Percentiles rank a stretch among this genome's conserved stretches.
These are phyloP conservation scores for Nothophaeocryptopus gaeumannii DNA, from an alignment of 2,329 filamentous ascomycete species.

Conservation along the genomic window DNA sequence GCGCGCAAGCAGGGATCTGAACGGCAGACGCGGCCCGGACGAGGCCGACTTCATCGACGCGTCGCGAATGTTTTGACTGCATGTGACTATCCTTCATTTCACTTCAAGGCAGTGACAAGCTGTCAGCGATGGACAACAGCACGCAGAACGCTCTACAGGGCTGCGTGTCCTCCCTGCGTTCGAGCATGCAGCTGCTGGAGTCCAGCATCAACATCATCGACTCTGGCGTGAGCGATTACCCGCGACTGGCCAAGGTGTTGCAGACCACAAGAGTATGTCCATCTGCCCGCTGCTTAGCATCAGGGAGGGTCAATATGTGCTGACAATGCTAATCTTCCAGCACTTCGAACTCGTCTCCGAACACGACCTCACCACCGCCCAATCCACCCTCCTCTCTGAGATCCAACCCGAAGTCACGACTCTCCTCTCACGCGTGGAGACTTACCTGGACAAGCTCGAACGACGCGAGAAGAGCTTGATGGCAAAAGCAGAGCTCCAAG, in stretches of 20 bases:
- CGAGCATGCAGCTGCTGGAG: constrained; percentile 60
- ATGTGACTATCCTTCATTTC: background rate
- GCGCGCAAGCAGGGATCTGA: too few relatives aligned
- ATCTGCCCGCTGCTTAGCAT: too few relatives aligned
- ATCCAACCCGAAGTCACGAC: constrained; percentile 82
- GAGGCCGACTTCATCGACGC: too few relatives aligned
- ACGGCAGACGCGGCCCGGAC: too few relatives aligned
- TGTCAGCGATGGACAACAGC: constrained; percentile 26
- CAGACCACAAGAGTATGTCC: constrained; percentile 58
- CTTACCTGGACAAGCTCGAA: constrained; percentile 77
- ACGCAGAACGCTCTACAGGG: constrained; percentile 50
- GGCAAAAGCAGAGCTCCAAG: constrained; percentile 77
- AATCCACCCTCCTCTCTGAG: constrained; percentile 79
- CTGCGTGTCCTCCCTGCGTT: constrained; percentile 60
- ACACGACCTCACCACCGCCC: constrained; percentile 74
- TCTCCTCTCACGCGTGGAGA: constrained; percentile 76
- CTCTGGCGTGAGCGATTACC: constrained; percentile 61
- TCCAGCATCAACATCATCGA: constrained; percentile 63
- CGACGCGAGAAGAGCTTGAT: constrained; percentile 80
- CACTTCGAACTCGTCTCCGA: constrained; percentile 93
- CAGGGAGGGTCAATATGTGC: background rate
- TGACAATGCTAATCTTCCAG: constrained; percentile 42
- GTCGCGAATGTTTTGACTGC: background rate
- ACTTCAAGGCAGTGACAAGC: too few relatives aligned
- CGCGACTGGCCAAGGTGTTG: constrained; percentile 60